These are phyloP conservation scores for Microsporum ferrugineum DNA, from an alignment of 2,329 filamentous ascomycete species.

Conservation along the genomic window DNA sequence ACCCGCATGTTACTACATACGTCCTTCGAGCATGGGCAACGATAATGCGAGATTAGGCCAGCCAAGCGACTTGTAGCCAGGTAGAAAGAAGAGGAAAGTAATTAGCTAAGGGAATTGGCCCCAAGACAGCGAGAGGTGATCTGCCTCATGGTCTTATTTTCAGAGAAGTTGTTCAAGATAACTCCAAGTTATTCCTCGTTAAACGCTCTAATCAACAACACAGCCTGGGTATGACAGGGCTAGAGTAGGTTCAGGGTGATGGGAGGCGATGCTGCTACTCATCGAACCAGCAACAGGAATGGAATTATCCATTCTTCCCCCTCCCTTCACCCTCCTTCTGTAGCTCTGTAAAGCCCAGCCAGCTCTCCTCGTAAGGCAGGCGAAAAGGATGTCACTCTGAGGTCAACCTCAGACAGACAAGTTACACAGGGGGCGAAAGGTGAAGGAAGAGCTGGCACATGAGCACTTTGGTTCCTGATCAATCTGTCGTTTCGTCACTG, in stretches of 20 bases:
- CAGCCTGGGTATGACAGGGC: constrained; percentile 1
- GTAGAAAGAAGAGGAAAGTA: neutral
- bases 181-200: neutral
- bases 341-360: neutral
- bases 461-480: neutral
- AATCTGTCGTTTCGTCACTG: neutral
- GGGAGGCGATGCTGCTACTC: neutral
- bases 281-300: too few species aligned
- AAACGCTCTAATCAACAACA: neutral
- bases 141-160: neutral
- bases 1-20: neutral
- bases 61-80: too few species aligned
- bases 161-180: neutral
- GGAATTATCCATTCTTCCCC: neutral
- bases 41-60: neutral
- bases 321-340: neutral
- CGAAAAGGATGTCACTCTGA: neutral
- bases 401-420: constrained; percentile 1
- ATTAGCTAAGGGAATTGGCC: neutral
- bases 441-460: neutral
- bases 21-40: neutral
- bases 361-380: neutral
- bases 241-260: neutral
- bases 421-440: constrained; percentile 2
- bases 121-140: neutral